These are phyloP conservation scores for Ophiocordyceps polyrhachis-furcata DNA, from an alignment of 2,329 filamentous ascomycete genomes.

Conservation along the genomic window DNA sequence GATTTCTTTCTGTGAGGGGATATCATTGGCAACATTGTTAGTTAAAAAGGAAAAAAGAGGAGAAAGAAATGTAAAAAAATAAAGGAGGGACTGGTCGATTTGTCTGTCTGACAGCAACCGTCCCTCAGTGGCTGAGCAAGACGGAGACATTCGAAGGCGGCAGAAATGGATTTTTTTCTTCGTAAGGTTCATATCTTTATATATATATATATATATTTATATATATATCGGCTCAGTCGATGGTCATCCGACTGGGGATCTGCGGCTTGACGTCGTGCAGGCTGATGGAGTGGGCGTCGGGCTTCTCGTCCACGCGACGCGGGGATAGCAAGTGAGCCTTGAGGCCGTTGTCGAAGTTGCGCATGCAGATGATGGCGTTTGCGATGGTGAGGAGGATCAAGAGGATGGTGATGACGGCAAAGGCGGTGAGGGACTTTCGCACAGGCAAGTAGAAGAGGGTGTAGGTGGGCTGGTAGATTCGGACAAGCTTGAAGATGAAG, in stretches of 20 bases:
- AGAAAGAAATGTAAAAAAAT: neutral
- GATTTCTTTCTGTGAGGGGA: neutral
- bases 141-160: slow-evolving; percentile 1
- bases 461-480: slow-evolving; percentile 63
- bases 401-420: slow-evolving; percentile 81
- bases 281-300: slow-evolving; percentile 35
- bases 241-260: slow-evolving; percentile 39
- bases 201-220: slow-evolving; percentile 4
- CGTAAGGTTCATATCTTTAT: slow-evolving; percentile 18
- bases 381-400: slow-evolving; percentile 76
- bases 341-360: slow-evolving; percentile 78
- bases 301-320: slow-evolving; percentile 31
- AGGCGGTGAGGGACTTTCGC: slow-evolving; percentile 72
- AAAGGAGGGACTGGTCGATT: neutral
- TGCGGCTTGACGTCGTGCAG: slow-evolving; percentile 37
- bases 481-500: slow-evolving; percentile 94
- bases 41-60: neutral
- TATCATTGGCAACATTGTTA: neutral
- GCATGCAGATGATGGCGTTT: slow-evolving; percentile 72
- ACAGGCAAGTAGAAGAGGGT: slow-evolving; percentile 53
- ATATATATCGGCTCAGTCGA: slow-evolving; percentile 36
- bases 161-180: slow-evolving; percentile 1
- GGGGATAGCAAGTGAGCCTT: slow-evolving; percentile 62
- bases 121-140: neutral
- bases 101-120: neutral